Evolutionary conservation across 371 early-diverging fungal genomes (phyloP), one percentile per base, ranked within the genome.

Genomic region (Mortierella sp.): DNA sequence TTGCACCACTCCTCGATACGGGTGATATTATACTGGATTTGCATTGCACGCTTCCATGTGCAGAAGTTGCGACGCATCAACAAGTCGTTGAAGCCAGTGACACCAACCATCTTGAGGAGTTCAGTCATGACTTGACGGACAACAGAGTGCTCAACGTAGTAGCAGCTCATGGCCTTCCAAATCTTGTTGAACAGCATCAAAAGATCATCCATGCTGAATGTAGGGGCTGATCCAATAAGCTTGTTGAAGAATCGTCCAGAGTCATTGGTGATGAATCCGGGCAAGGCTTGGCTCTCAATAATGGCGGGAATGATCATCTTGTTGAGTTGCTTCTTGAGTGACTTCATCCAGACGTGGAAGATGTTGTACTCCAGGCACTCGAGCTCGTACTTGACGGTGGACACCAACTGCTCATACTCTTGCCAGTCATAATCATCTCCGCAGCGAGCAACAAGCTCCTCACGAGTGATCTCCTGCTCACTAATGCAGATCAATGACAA

Each of bases 1-100:
- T 95, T 95, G 89, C 97, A 97, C 99, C 99, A 98, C 83, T 98
- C 99, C 83, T 97, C 96, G 61, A 98, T 86, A 19, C 97, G 91
- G 4, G 96, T 95, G 52, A 97, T 92, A 77, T 98, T 98, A 89
- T 97, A 98, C 86, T 98, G 98, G 74, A 98, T 97, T 88, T 98
- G 98, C 94, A 98, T 97, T 22, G 92, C 92, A 72, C 96, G 90
- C 83, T 95, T 94, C 95, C 96, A 95, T 32, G 95, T 93, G 76
- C 93, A 93, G 71, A 93, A 95, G 88, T 94, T 94, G 52, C 93
- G 89, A 48, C 93, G 90, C 96, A 97, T 96, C 63, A 99, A 88
- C 65, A 99, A 80, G 79, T 97, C 95, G 84, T 99, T 99, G 85
- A 98, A 98, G 0, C 97, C 93, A 5, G 93, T 90, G 19, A 96